These are phyloP conservation scores for Scheffersomyces parashehatae DNA, from an alignment of 1,139 yeast genomes.

Conservation along the genomic window DNA sequence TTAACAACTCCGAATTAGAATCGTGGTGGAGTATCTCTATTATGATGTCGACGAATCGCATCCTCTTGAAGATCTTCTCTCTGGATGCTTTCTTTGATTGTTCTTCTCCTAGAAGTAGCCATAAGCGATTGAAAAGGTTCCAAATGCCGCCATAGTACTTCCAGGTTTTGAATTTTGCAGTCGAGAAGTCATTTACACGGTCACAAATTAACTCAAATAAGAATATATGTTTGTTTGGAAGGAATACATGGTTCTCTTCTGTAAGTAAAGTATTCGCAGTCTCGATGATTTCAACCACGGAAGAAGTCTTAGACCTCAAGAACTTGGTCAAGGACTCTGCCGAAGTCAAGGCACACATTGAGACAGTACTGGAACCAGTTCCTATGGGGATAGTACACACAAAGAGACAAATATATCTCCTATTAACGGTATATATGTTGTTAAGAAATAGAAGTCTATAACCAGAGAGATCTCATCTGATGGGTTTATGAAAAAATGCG, in stretches of 20 bases:
- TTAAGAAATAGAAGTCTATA: too few relatives aligned
- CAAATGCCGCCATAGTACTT: conserved; percentile 45
- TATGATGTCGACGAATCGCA: conserved; percentile 26
- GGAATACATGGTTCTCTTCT: conserved; percentile 34
- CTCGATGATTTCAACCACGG: conserved; percentile 43
- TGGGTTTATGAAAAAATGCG: too few relatives aligned
- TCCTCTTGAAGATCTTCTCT: conserved; percentile 36
- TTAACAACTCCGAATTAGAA: conserved; percentile 11
- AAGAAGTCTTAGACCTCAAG: conserved; percentile 57
- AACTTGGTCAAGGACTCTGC: conserved; percentile 66
- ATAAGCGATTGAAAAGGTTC: conserved; percentile 44
- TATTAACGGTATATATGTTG: too few relatives aligned
- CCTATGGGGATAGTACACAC: too few relatives aligned
- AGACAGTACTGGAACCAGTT: too few relatives aligned
- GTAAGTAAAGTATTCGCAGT: conserved; percentile 43
- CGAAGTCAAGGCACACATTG: conserved; percentile 28
- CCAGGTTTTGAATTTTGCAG: conserved; percentile 38
- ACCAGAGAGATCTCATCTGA: too few relatives aligned
- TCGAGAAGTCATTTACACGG: conserved; percentile 52
- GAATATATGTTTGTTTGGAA: conserved; percentile 64
- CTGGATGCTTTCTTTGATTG: conserved; percentile 13
- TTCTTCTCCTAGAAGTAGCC: conserved; percentile 29
- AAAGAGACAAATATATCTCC: too few relatives aligned
- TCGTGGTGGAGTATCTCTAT: conserved; percentile 11
- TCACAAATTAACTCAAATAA: conserved; percentile 68